phyloP scores from a whole-genome alignment of 2,329 filamentous ascomycete species.

The Colletotrichum endophyticum region DNA sequence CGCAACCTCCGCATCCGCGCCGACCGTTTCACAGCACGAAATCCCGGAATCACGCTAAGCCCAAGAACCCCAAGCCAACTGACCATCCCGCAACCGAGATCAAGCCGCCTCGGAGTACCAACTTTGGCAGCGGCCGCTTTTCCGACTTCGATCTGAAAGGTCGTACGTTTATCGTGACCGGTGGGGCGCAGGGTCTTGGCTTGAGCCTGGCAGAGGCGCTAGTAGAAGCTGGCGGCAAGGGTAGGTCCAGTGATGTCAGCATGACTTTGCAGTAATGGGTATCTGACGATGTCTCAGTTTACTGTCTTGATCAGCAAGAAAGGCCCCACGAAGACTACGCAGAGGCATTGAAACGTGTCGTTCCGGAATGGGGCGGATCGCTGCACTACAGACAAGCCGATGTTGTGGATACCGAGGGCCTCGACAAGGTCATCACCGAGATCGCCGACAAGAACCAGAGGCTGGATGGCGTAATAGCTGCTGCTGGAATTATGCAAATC shows the following conservation, averaged over 20 bases:
- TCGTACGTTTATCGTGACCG: conserved; percentile 73
- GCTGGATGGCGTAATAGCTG: conserved; percentile 72
- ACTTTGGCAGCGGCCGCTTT: conserved; percentile 43
- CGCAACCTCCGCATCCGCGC: neutral
- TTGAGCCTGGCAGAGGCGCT: conserved; percentile 75
- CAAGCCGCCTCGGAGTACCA: conserved; percentile 22
- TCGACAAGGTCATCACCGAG: conserved; percentile 62
- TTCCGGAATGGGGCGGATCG: conserved; percentile 66
- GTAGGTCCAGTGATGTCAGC: conserved; percentile 34
- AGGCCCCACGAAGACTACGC: conserved; percentile 63
- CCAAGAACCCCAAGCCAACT: conserved; percentile 27
- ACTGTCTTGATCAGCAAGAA: conserved; percentile 59
- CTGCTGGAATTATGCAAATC: conserved; percentile 72
- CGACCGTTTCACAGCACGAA: neutral
- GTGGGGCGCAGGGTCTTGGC: conserved; percentile 75
- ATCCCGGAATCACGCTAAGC: conserved; percentile 1
- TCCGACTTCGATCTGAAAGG: conserved; percentile 74
- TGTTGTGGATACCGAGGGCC: conserved; percentile 63
- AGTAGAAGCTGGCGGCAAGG: conserved; percentile 75
- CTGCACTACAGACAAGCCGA: conserved; percentile 73
- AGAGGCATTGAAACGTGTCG: conserved; percentile 63
- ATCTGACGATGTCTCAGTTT: conserved; percentile 42
- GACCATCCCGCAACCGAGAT: conserved; percentile 28
- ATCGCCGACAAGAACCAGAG: conserved; percentile 67
- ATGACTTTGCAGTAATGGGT: neutral